Evolutionary conservation across 768 basidiomycete genomes (phyloP), one percentile per base, ranked within the genome.

Genomic region (Cystobasidium tubakii): DNA sequence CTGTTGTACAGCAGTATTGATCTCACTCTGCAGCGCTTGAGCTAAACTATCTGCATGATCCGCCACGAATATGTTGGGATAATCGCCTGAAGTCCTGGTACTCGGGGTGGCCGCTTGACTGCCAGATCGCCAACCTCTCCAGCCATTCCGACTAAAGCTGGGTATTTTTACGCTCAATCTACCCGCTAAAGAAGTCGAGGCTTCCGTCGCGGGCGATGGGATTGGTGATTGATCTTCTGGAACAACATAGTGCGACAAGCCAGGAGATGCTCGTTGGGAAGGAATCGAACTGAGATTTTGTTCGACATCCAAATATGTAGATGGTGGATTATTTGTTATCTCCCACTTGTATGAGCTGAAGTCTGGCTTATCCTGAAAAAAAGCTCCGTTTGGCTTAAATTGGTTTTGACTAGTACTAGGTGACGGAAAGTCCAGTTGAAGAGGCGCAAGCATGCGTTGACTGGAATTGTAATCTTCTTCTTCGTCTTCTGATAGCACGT

Each of bases 111-210:
- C 9, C 17, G 69, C 46, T 34, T 71, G 69, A 34, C 54, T 57
- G 10, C 29, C 55, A n/a, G 54, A 34, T 10, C 69, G 54, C 69
- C 69, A 71, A 3, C 69, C 69, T 36, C 69, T 10, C 69, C 69
- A 71, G 39, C 69, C 69, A 34, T 34, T 60, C 55, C 69, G 31
- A 53, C 69, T 39, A 39, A 60, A 27, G 63, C 36, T 34, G 2
- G 63, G 63, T 46, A 36, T 43, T 39, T 46, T 65, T 42, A 46
- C 43, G 19, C 36, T 42, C 39, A 27, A 29, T 17, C 43, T 21
- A 27, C 53, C n/a, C 6, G 50, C 44, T 23, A 50, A 42, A 23
- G 29, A 25, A 1, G 23, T 44, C 1, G 4, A 27, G 12, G 34
- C 43, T 23, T 43, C 50, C 13, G 39, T 23, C 66, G 46, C 53